Evolutionary conservation across 352 stramenopile species (phyloP), one percentile per base, ranked within the genome.

Genomic region (Globisporangium radiosum): DNA sequence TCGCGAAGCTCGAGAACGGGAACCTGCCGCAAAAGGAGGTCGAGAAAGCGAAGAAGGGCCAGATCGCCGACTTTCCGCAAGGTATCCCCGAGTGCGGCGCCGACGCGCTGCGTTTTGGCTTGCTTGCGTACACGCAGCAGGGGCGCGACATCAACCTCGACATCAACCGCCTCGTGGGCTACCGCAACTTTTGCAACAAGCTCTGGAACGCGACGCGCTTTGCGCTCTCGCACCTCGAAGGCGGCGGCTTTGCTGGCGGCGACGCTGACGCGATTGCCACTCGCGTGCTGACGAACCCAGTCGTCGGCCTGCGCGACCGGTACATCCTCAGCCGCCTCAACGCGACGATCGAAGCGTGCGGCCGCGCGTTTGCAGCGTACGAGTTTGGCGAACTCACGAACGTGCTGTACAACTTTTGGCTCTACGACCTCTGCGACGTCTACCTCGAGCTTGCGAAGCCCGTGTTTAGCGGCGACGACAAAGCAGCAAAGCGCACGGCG

Each of bases 161-260:
- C 76, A 99, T 99, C 68, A 98, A 99, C 58, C 90, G 97, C 60
- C 85, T 99, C 17, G 96, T 99, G 48, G 95, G 94, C 37, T 99
- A 99, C 76, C 90, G 98, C 58, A 97, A 99, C 74, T 99, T 99
- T 72, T 99, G 98, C 68, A 99, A 99, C 87, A 99, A 99, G 76
- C 83, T 99, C 36, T 99, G 98, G 98, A 99, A 99, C 72, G 97
- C 96, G 7, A 98, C 96, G 54, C 92, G 94, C 52, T 99, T 99
- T 73, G 96, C 96, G 49, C 89, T 99, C 64, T 94, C 94, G 42
- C 98, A 99, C 78, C 77, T 99, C 13, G 96, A 95, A 43, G 76
- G 72, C 40, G 81, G 69, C 40, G 81, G 67, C 14, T 87, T 89
- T 45, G 69, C 60, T 7, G 77, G 71, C 52, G 72, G 81, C 9